A percentile compares a stretch with the other conserved stretches of the same genome.
These are phyloP conservation scores for Phylloporus sp. DNA, from an alignment of 1,284 basidiomycete genomes.

Conservation along the genomic window DNA sequence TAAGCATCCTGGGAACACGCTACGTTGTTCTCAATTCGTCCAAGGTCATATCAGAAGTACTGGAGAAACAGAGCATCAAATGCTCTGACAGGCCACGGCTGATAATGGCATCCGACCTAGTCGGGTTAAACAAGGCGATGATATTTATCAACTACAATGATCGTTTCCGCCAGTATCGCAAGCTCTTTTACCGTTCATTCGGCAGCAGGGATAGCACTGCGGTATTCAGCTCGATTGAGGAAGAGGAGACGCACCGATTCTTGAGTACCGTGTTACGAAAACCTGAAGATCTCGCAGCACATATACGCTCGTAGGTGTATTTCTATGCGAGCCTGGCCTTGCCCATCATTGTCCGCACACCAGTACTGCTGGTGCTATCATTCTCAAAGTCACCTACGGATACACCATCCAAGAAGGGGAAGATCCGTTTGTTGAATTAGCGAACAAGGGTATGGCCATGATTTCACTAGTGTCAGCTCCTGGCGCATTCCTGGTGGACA, in stretches of 20 bases:
- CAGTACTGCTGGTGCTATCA: conserved; percentile 19
- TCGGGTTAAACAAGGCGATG: conserved; percentile 28
- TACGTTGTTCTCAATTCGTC: conserved; percentile 31
- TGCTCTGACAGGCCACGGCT: conserved; percentile 29
- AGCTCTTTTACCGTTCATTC: conserved; percentile 29
- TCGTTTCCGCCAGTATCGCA: conserved; percentile 27
- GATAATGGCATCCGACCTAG: conserved; percentile 32
- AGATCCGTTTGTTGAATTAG: conserved; percentile 35
- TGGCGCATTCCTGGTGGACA: conserved; percentile 37
- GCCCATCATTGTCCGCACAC: no score
- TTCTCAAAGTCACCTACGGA: conserved; percentile 30
- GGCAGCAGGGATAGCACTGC: conserved; percentile 28
- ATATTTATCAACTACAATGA: conserved; percentile 26
- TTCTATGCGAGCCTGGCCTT: not conserved
- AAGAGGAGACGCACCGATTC: conserved; percentile 31
- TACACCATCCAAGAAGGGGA: conserved; percentile 26
- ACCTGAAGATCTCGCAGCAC: conserved; percentile 18
- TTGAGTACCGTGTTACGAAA: conserved; percentile 25
- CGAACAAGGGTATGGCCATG: conserved; percentile 20
- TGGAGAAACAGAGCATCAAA: conserved; percentile 35
- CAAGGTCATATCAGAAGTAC: conserved; percentile 22
- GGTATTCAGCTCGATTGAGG: conserved; percentile 22
- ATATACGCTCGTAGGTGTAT: conserved; percentile 32
- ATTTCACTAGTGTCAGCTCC: conserved; percentile 14
- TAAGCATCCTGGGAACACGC: conserved; percentile 24